Percentiles rank a stretch among this genome's conserved stretches.
phyloP scores from a whole-genome alignment of 1,284 basidiomycete genomes.

The Sanghuangporus sanghuang region DNA sequence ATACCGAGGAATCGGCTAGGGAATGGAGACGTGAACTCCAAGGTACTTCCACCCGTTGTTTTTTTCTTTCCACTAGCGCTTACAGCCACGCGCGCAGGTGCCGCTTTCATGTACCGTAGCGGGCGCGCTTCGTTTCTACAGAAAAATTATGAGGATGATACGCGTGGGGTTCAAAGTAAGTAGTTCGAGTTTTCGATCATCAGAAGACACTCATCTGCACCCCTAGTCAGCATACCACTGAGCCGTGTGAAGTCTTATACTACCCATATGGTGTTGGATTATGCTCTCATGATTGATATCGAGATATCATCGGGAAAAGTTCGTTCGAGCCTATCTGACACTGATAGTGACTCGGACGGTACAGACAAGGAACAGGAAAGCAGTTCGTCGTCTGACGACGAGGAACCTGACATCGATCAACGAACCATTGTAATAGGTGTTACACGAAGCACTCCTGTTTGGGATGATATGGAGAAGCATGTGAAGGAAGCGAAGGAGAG shows the following conservation, averaged over 20 bases:
- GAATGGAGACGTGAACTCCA: conserved; percentile 56
- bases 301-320: background rate
- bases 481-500: conserved; percentile 27
- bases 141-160: conserved; percentile 30
- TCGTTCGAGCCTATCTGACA: background rate
- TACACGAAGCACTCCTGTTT: background rate
- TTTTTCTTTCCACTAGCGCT: background rate
- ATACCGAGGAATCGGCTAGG: conserved; percentile 54
- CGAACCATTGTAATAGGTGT: conserved; percentile 6
- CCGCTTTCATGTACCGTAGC: conserved; percentile 42
- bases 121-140: conserved; percentile 33
- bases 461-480: conserved; percentile 6
- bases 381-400: background rate
- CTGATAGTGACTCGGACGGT: background rate
- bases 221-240: conserved; percentile 45
- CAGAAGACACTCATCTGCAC: background rate
- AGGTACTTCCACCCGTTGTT: conserved; percentile 25
- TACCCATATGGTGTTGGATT: conserved; percentile 17
- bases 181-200: background rate
- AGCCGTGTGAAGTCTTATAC: conserved; percentile 33
- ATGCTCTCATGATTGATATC: conserved; percentile 15
- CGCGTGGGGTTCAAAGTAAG: conserved; percentile 39
- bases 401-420: conserved; percentile 2
- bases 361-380: background rate
- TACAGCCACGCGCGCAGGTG: conserved; percentile 28